Conservation (phyloP, 345 rosid genomes). For the Turnera subulata region DNA sequence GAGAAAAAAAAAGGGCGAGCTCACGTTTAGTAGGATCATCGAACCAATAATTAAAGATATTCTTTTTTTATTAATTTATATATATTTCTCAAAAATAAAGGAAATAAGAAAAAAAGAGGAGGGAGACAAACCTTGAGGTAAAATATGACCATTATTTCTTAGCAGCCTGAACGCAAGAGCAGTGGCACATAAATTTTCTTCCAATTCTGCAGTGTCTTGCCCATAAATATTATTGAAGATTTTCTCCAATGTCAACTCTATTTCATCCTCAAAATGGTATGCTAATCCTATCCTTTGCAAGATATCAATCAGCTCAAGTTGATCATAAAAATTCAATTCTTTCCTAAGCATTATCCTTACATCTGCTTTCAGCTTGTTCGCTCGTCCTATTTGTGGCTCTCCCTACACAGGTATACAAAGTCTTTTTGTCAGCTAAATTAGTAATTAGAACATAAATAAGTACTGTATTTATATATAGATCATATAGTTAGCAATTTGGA, state of each 20-base stretch:
- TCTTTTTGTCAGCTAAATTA: too few species aligned
- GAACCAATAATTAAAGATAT: background rate
- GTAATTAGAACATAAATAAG: background rate
- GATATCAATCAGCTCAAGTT: constrained; percentile 8
- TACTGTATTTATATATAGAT: too few species aligned
- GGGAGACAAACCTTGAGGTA: constrained; percentile 9
- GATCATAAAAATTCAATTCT: background rate
- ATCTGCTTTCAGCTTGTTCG: constrained; percentile 1
- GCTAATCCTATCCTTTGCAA: constrained; percentile 21
- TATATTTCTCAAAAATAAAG: background rate
- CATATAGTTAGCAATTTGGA: background rate
- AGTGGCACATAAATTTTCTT: background rate
- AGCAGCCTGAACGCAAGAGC: constrained; percentile 17
- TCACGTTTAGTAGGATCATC: background rate
- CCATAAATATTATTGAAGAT: background rate
- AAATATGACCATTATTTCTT: constrained; percentile 10
- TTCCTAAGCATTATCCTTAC: constrained; percentile 7
- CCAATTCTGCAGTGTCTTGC: too few species aligned
- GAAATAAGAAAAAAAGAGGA: background rate
- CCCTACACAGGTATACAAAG: too few species aligned
- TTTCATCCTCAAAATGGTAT: constrained; percentile 14
- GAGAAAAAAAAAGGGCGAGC: too few species aligned
- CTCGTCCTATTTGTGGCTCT: background rate
- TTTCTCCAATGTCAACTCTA: background rate
- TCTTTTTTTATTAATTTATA: background rate